Conservation (phyloP, 345 rosid genomes). For the Rubroshorea leprosula region DNA sequence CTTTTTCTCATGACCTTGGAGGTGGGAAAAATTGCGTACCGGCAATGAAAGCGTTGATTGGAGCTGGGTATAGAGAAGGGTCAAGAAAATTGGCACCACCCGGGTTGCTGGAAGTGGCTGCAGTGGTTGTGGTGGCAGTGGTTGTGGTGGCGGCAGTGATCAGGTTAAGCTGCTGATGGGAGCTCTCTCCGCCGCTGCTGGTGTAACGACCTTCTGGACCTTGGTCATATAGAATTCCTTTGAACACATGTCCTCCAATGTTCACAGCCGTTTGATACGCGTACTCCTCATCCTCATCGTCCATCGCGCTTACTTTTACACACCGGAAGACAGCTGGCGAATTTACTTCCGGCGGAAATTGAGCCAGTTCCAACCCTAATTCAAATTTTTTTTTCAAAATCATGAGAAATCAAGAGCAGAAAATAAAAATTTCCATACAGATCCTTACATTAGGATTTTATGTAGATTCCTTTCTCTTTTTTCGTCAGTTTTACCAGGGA, state of each 20-base stretch:
- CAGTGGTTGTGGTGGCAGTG: constrained; percentile 26
- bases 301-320: constrained; percentile 35
- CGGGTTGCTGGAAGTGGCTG: constrained; percentile 24
- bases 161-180: constrained; percentile 36
- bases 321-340: constrained; percentile 40
- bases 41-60: constrained; percentile 65
- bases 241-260: constrained; percentile 46
- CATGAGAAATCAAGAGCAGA: not conserved
- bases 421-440: not conserved
- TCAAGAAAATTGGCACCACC: constrained; percentile 32
- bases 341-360: constrained; percentile 41
- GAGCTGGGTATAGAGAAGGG: constrained; percentile 65
- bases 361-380: constrained; percentile 34
- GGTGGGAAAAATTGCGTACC: constrained; percentile 98
- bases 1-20: constrained; percentile 49
- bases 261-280: constrained; percentile 46
- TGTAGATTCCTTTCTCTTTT: not conserved
- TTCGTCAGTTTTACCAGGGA: constrained; percentile 50
- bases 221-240: constrained; percentile 56
- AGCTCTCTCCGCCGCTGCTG: constrained; percentile 28
- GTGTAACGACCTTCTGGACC: constrained; percentile 41
- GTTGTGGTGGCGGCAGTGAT: constrained; percentile 42
- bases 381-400: not conserved
- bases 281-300: constrained; percentile 32
- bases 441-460: constrained; percentile 3